Evolutionary conservation across 805 yeast genomes (phyloP).

Genomic region (Sungouiozyma ichnusensis): DNA sequence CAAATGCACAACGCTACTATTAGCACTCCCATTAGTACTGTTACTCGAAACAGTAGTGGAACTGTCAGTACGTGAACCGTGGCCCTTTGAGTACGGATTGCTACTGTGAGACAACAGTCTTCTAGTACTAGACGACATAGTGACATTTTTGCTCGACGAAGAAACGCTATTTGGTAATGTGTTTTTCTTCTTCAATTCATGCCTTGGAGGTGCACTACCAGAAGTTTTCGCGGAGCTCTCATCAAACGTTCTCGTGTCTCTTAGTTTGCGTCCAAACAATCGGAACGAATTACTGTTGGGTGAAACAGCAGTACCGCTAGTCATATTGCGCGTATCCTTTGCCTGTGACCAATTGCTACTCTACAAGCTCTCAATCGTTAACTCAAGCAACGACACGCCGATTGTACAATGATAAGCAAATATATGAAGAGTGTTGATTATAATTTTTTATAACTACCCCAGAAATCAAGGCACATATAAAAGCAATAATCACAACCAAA

Average conservation of each 20-base stretch:
- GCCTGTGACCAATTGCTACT: no score
- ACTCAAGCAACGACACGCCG: no score
- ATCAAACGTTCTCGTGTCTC: slow-evolving; percentile 6
- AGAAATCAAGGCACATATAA: background rate
- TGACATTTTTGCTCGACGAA: background rate
- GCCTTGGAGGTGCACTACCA: background rate
- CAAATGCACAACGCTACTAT: background rate
- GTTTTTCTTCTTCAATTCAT: slow-evolving; percentile 4
- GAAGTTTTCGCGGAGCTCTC: slow-evolving; percentile 1
- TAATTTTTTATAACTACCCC: no score
- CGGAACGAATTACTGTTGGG: slow-evolving; percentile 4
- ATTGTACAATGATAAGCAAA: no score
- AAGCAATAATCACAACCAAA: background rate
- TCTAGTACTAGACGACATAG: background rate
- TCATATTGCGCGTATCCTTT: background rate
- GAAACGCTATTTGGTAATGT: slow-evolving; percentile 1
- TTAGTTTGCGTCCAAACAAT: slow-evolving; percentile 10
- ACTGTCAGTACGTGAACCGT: background rate
- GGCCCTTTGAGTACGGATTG: background rate
- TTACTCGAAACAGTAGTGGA: background rate
- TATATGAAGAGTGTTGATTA: no score
- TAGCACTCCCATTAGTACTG: background rate
- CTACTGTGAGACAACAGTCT: background rate
- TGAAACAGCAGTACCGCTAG: background rate
- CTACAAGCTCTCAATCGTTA: no score